Evolutionary conservation across 2,329 filamentous ascomycete genomes (phyloP).

Genomic region (Emydomyces testavorans): DNA sequence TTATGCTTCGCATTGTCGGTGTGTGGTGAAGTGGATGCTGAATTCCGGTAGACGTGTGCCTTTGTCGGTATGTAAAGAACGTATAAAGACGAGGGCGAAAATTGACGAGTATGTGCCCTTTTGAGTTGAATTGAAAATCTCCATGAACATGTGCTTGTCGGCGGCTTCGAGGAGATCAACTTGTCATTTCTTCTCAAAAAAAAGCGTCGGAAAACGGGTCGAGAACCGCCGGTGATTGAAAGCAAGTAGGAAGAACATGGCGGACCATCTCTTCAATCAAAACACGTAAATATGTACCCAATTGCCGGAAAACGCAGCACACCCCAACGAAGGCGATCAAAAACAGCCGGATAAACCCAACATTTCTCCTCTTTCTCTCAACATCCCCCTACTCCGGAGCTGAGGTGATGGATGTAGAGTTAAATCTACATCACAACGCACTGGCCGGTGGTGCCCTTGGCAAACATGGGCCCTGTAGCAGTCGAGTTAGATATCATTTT

Average conservation of each 20-base stretch:
- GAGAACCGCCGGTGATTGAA: neutral
- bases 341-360: neutral
- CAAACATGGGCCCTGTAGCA: conserved; percentile 12
- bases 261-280: too few relatives aligned
- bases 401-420: conserved; percentile 12
- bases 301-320: neutral
- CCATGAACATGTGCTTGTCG: neutral
- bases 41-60: neutral
- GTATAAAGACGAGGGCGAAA: neutral
- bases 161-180: neutral
- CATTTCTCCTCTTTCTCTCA: neutral
- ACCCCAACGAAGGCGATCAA: neutral
- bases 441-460: conserved; percentile 14
- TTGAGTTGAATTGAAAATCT: too few relatives aligned
- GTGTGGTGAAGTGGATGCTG: neutral
- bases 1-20: neutral
- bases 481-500: neutral
- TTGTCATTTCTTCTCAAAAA: neutral
- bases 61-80: neutral
- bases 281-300: neutral
- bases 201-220: too few relatives aligned
- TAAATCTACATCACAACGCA: conserved; percentile 17
- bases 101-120: too few relatives aligned
- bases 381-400: neutral
- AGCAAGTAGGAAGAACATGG: neutral